A percentile compares a stretch with the other conserved stretches of the same genome.
Evolutionary conservation across 1,139 yeast species (phyloP).

Genomic region (Blastobotrys proliferans): DNA sequence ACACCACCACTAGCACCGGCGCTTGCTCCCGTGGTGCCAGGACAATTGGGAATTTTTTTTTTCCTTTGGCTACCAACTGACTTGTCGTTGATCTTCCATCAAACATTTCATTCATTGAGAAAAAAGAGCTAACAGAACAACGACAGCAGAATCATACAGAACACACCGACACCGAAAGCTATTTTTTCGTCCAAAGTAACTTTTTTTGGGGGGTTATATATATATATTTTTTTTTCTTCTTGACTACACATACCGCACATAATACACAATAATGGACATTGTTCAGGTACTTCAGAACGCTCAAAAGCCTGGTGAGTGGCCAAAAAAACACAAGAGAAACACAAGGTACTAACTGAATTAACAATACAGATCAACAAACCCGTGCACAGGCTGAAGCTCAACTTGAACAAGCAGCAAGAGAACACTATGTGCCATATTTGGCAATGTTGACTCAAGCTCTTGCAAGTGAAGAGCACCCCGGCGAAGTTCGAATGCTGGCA

Average conservation of each 20-base stretch:
- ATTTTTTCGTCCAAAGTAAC: too few relatives aligned
- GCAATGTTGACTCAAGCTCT: slow-evolving; percentile 68
- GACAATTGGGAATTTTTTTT: too few relatives aligned
- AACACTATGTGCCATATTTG: slow-evolving; percentile 71
- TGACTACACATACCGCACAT: background rate
- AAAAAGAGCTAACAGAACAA: too few relatives aligned
- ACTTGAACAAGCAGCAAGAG: slow-evolving; percentile 65
- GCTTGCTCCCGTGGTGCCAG: too few relatives aligned
- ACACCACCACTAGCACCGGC: too few relatives aligned
- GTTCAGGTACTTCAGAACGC: slow-evolving; percentile 75
- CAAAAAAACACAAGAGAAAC: background rate
- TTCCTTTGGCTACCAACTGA: too few relatives aligned
- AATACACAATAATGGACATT: slow-evolving; percentile 50
- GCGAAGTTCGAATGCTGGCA: slow-evolving; percentile 90
- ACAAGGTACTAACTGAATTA: background rate
- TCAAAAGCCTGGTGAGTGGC: slow-evolving; percentile 21
- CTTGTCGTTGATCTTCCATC: too few relatives aligned
- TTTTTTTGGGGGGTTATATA: too few relatives aligned
- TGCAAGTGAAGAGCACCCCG: slow-evolving; percentile 57
- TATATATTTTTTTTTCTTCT: background rate
- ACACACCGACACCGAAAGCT: too few relatives aligned
- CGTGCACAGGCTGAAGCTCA: slow-evolving; percentile 81
- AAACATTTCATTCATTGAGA: too few relatives aligned
- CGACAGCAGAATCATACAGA: too few relatives aligned
- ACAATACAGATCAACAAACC: slow-evolving; percentile 49